Percentiles rank a stretch among this genome's conserved stretches.
Evolutionary conservation across 2,329 filamentous ascomycete genomes (phyloP).

Genomic region (Zelopaecilomyces penicillatus): DNA sequence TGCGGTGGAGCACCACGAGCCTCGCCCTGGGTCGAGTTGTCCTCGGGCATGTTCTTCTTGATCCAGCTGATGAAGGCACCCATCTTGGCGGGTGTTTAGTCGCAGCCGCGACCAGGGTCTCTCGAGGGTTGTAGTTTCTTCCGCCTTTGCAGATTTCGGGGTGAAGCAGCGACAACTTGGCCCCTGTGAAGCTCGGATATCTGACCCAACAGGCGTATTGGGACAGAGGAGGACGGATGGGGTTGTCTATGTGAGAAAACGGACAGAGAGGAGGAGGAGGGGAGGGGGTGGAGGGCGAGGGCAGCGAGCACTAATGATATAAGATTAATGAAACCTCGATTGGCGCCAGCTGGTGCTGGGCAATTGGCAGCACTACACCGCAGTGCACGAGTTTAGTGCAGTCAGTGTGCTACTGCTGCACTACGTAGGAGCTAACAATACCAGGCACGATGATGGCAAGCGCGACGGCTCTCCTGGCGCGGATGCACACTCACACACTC

Average conservation of each 20-base stretch:
- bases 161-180: no score
- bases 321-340: background rate
- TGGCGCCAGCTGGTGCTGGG: no score
- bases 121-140: background rate
- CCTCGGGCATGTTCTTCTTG: slow-evolving; percentile 21
- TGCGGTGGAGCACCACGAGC: slow-evolving; percentile 17
- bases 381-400: no score
- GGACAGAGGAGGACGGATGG: background rate
- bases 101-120: slow-evolving; percentile 6
- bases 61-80: slow-evolving; percentile 32
- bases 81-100: slow-evolving; percentile 21
- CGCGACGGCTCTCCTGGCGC: background rate
- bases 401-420: no score
- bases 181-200: no score
- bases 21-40: slow-evolving; percentile 16
- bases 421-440: background rate
- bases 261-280: background rate
- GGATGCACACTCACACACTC: background rate
- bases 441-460: slow-evolving; percentile 6
- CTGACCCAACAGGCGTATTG: background rate
- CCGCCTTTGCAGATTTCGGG: no score
- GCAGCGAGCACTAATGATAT: background rate
- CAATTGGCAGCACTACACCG: no score
- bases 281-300: background rate
- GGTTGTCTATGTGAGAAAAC: background rate